Evolutionary conservation across 257 asterid genomes (phyloP), one percentile per base, ranked within the genome.

Genomic region (Leonotis leonurus): DNA sequence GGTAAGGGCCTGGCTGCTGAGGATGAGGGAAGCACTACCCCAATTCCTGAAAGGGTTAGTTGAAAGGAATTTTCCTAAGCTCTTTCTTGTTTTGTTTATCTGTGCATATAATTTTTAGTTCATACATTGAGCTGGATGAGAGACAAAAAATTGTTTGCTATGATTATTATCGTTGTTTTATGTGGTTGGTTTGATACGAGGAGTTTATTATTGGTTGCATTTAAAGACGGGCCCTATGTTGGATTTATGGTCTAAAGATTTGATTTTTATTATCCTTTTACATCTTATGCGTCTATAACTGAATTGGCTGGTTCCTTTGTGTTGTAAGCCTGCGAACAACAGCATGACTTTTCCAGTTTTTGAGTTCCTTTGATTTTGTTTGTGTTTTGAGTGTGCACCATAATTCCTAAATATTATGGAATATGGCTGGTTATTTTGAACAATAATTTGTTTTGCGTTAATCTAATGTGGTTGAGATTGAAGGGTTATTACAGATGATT

Each of bases 1-100:
- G 90, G 76, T 35, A 84, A 83, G 67, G 90, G 86, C 18, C 8
- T 81, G 75, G 89, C 67, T 20, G 85, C 81, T 30, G 89, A 84
- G 44, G 91, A 84, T 21, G 94, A 89, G 57, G 89, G 89, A 39
- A 82, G 81, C 75, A 75, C 89, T 17, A 86, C 94, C 60, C 97
- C 97, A 39, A 66, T 90, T 68, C 97, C 97, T 29, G 92, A 85
- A 67, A 85, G 80, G 94, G 97, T 90, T 57, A 17, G 73, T 55
- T 40, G 12, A 13, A 2, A 32, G 30, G 36, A 16, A n/a, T n/a
- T n/a, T n/a, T n/a, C n/a, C 1, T n/a, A n/a, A n/a, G n/a, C n/a
- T 37, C 8, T 37, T n/a, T 44, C 9, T 30, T 6, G 35, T 20
- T 25, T 37, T n/a, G n/a, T 50, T 2, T 13, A 40, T 8, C 8